phyloP scores from a whole-genome alignment of 768 basidiomycete genomes.

The Lyophyllum decastes region DNA sequence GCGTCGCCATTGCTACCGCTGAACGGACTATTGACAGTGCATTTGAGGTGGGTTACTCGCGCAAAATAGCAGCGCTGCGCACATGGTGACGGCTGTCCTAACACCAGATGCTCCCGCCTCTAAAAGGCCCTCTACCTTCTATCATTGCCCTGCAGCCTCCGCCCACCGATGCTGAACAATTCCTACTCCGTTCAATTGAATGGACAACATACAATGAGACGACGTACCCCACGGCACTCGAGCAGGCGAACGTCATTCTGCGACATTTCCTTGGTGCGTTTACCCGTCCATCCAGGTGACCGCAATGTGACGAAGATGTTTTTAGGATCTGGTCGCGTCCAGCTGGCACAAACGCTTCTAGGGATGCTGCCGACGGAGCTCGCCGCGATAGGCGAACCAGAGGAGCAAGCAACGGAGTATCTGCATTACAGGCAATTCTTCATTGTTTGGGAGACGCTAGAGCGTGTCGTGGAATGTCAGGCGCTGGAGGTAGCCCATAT shows the following conservation, averaged over 20 bases:
- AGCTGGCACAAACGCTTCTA: slow-evolving; percentile 62
- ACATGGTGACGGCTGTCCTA: slow-evolving; percentile 7
- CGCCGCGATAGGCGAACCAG: slow-evolving; percentile 60
- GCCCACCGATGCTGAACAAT: slow-evolving; percentile 56
- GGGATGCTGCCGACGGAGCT: slow-evolving; percentile 66
- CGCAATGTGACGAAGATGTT: background rate
- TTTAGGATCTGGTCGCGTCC: slow-evolving; percentile 72
- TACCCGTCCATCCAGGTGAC: background rate
- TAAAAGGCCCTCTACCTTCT: slow-evolving; percentile 61
- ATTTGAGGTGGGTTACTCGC: slow-evolving; percentile 48
- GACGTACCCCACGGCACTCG: slow-evolving; percentile 78
- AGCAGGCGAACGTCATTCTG: slow-evolving; percentile 85
- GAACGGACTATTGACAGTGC: slow-evolving; percentile 74
- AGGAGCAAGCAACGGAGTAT: slow-evolving; percentile 73
- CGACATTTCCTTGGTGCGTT: slow-evolving; percentile 85
- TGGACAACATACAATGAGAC: slow-evolving; percentile 83
- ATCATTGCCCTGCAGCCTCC: slow-evolving; percentile 57
- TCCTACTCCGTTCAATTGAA: slow-evolving; percentile 86
- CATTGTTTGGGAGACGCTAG: slow-evolving; percentile 67
- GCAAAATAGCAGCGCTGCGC: background rate
- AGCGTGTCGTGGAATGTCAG: slow-evolving; percentile 61
- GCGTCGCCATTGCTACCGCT: slow-evolving; percentile 80
- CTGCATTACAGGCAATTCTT: slow-evolving; percentile 83
- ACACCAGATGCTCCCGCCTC: slow-evolving; percentile 49
- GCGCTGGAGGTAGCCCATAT: slow-evolving; percentile 56